Evolutionary conservation across 2,329 filamentous ascomycete genomes (phyloP).

Genomic region (Chalaropsis thielavioides): DNA sequence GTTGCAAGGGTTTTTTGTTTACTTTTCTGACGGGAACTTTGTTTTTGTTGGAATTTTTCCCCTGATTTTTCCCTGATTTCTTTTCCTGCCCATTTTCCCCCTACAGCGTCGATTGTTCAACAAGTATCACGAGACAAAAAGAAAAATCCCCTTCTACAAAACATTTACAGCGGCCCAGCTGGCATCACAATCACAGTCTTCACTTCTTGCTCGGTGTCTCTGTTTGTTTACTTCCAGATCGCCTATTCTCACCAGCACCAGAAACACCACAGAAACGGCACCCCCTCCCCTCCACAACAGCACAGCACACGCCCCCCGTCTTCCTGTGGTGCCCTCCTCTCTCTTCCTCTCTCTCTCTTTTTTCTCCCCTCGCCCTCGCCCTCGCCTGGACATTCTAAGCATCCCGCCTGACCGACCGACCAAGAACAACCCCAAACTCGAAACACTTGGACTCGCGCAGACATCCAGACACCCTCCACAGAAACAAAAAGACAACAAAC

Average conservation of each 20-base stretch:
- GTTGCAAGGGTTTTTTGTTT: constrained; percentile 2
- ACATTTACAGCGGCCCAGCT: background rate
- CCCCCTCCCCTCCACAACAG: background rate
- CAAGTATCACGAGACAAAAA: background rate
- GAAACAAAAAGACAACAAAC: background rate
- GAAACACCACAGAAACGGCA: background rate
- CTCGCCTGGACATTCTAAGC: background rate
- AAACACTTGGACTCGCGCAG: background rate
- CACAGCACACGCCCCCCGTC: background rate
- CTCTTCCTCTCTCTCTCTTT: background rate
- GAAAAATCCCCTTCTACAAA: background rate
- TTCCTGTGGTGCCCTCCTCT: too few species aligned
- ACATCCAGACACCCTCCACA: background rate
- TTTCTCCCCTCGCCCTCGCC: background rate
- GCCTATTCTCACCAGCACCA: background rate
- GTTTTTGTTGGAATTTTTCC: background rate
- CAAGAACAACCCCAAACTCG: background rate
- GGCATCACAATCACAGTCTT: background rate
- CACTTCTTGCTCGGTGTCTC: background rate
- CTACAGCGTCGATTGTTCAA: background rate
- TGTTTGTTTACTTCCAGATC: background rate
- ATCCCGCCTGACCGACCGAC: background rate
- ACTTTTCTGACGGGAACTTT: background rate
- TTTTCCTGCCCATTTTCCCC: background rate
- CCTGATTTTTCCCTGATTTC: background rate